Evolutionary conservation across 1,139 yeast species (phyloP), one percentile per base, ranked within the genome.

Genomic region (Yamadazyma dushanensis): DNA sequence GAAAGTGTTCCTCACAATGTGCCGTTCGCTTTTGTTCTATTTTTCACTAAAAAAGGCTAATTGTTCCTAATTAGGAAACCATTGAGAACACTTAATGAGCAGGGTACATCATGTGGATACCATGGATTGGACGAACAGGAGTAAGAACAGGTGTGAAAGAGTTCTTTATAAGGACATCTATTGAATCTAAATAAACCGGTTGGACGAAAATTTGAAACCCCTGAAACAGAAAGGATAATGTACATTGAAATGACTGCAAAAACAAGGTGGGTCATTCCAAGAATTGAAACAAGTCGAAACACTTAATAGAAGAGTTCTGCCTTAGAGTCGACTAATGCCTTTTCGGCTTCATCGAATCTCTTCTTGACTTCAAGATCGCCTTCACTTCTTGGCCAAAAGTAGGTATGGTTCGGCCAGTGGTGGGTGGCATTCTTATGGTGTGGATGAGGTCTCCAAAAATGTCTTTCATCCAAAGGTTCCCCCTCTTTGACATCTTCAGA

Each of bases 251-350:
- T 21, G 24, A 13, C 24, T 21, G 24, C 24, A 21, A 21, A 10
- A 6, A 21, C n/a, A 19, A 5, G 24, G 9, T 13, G 13, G n/a
- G 24, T 10, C n/a, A 5, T 10, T 11, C 17, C 8, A 15, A 14
- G 27, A 25, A 25, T 15, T 25, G 27, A 25, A 25, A 25, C 15
- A 5, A 13, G 8, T 22, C 8, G 5, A 8, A 22, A 22, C 8
- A 22, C 24, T 10, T 24, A 24, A 5, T 15, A 25, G n/a, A 25
- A 25, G 16, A 30, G 32, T n/a, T 13, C 22, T 17, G 32, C 32
- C 27, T 30, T 16, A 16, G 27, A 19, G 16, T 22, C 6, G 5
- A 10, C 32, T n/a, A 30, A 22, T 16, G 32, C 32, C 16, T 16
- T 16, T 4, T 23, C 27, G 10, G 17, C 4, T 7, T 30, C 32